Evolutionary conservation across 768 basidiomycete genomes (phyloP).

Genomic region (Cystofilobasidium macerans): DNA sequence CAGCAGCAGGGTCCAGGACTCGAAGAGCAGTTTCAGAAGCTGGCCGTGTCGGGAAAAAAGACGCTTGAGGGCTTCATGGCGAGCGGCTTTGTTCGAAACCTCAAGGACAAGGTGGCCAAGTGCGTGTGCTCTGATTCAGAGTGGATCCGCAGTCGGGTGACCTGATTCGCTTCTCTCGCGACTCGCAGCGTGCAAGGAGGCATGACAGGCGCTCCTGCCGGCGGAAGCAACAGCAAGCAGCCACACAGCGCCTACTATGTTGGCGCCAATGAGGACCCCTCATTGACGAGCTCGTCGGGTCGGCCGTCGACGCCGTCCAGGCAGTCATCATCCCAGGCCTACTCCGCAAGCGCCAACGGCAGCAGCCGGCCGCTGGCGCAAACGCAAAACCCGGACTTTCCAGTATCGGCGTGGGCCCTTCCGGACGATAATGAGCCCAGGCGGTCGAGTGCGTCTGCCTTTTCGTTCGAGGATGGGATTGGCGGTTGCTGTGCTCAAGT

Average conservation of each 20-base stretch:
- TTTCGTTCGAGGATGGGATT: too few relatives aligned
- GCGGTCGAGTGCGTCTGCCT: neutral
- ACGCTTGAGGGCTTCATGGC: slow-evolving; percentile 17
- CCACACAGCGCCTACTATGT: neutral
- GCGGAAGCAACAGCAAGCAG: neutral
- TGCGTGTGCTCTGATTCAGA: neutral
- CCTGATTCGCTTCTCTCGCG: neutral
- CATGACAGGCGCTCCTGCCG: neutral
- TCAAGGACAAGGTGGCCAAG: slow-evolving; percentile 20
- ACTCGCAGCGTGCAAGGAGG: neutral
- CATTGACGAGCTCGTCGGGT: neutral
- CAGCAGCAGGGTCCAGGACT: slow-evolving; percentile 12
- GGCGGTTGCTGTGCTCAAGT: too few relatives aligned
- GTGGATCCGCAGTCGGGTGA: neutral
- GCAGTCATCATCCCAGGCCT: neutral
- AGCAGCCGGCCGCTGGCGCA: neutral
- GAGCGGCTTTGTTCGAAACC: slow-evolving; percentile 10
- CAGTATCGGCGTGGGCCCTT: slow-evolving; percentile 6
- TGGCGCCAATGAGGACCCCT: neutral
- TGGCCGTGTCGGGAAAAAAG: slow-evolving; percentile 15
- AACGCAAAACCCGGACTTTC: slow-evolving; percentile 22
- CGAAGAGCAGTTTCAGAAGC: slow-evolving; percentile 24
- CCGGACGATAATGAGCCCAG: slow-evolving; percentile 1
- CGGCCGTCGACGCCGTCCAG: slow-evolving; percentile 11
- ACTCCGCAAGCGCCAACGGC: neutral